phyloP scores from a whole-genome alignment of 164 flowering plant genomes.

The Vitis riparia region DNA sequence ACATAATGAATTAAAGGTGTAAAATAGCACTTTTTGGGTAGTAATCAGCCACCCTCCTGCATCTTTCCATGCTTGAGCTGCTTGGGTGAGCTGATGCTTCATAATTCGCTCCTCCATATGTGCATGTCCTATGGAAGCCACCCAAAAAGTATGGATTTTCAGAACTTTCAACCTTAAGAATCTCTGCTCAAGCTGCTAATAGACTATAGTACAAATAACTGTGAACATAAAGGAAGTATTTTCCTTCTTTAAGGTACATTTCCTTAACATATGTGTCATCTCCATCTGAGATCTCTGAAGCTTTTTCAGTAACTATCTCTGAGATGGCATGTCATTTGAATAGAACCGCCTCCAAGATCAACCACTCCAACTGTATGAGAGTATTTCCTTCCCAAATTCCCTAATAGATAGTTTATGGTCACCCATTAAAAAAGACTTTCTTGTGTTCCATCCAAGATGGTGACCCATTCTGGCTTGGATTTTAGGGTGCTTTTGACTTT shows the following conservation, averaged over 20 bases:
- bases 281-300: slow-evolving; percentile 61
- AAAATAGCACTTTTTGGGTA: too few relatives aligned
- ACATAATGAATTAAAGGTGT: too few relatives aligned
- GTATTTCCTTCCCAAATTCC: slow-evolving; percentile 25
- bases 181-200: slow-evolving; percentile 95
- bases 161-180: slow-evolving; percentile 58
- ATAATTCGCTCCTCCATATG: too few relatives aligned
- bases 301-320: slow-evolving; percentile 64
- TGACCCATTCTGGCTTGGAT: too few relatives aligned
- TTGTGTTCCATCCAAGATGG: too few relatives aligned
- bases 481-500: slow-evolving; percentile 62
- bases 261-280: slow-evolving; percentile 82
- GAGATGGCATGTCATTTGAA: slow-evolving; percentile 97
- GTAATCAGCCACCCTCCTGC: too few relatives aligned
- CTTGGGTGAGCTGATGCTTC: too few relatives aligned
- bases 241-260: slow-evolving; percentile 66
- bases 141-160: slow-evolving; percentile 76
- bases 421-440: too few relatives aligned
- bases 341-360: slow-evolving; percentile 98
- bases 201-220: slow-evolving; percentile 94
- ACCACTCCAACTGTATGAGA: slow-evolving; percentile 88
- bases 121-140: slow-evolving; percentile 25
- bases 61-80: too few relatives aligned
- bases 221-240: slow-evolving; percentile 89
- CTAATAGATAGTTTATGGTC: too few relatives aligned